These are phyloP conservation scores for Euphorbia peplus DNA, from an alignment of 345 rosid species.

Conservation along the genomic window DNA sequence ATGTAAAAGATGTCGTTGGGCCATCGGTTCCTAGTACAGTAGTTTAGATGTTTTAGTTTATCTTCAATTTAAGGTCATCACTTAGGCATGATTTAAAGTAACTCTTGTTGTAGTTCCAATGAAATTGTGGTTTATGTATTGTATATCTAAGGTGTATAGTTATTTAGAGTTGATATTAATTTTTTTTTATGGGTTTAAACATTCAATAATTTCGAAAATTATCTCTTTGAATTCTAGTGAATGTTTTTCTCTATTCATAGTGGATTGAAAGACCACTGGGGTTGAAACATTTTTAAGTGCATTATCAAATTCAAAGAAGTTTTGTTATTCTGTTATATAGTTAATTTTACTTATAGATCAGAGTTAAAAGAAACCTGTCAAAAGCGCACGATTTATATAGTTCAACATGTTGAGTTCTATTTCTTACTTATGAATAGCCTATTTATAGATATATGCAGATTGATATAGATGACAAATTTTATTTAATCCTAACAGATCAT, in stretches of 20 bases:
- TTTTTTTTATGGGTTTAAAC: not conserved
- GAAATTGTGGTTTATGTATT: not conserved
- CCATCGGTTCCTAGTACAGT: no score
- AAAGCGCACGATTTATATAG: not conserved
- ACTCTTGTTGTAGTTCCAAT: not conserved
- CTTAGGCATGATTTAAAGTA: not conserved
- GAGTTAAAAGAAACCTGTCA: not conserved
- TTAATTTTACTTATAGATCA: not conserved
- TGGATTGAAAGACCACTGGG: not conserved
- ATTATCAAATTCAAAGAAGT: not conserved
- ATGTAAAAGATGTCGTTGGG: no score
- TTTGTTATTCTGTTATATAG: not conserved
- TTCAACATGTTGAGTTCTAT: not conserved
- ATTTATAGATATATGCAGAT: not conserved
- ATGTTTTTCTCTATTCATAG: not conserved
- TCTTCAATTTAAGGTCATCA: not conserved
- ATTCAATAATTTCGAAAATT: not conserved
- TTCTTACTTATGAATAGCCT: not conserved
- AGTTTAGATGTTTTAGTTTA: no score
- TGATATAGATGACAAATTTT: constrained; percentile 6
- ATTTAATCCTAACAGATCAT: constrained; percentile 21
- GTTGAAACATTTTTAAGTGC: not conserved
- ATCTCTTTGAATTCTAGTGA: constrained; percentile 4
- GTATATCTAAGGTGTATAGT: not conserved
- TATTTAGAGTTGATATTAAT: no score